phyloP scores from a whole-genome alignment of 2,329 filamentous ascomycete genomes.

The Fusarium torulosum region DNA sequence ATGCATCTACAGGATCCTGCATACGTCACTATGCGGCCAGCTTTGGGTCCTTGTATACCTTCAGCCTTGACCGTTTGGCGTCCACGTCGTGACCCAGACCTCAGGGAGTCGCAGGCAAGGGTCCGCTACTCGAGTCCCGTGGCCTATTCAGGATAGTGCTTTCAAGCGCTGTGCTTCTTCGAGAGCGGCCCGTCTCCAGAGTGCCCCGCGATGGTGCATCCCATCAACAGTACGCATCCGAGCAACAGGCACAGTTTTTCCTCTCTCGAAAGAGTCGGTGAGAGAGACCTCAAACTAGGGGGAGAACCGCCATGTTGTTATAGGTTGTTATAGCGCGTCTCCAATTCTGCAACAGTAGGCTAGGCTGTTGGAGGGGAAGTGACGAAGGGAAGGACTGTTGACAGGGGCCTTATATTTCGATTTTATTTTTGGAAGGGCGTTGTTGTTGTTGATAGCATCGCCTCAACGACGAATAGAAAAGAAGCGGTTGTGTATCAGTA shows the following conservation, averaged over 20 bases:
- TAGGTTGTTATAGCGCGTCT: conserved; percentile 35
- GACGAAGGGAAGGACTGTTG: conserved; percentile 42
- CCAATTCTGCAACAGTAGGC: conserved; percentile 32
- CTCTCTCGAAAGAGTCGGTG: conserved; percentile 45
- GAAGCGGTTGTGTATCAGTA: conserved; percentile 40
- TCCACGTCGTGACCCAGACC: conserved; percentile 40
- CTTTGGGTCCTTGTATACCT: conserved; percentile 33
- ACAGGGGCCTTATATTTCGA: conserved; percentile 44
- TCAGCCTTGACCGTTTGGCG: conserved; percentile 40
- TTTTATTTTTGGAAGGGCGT: conserved; percentile 37
- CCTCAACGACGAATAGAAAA: conserved; percentile 41
- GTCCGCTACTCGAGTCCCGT: conserved; percentile 20
- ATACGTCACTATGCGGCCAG: conserved; percentile 45
- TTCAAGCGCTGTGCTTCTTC: conserved; percentile 25
- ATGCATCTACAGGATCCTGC: conserved; percentile 36
- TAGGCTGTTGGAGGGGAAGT: conserved; percentile 29
- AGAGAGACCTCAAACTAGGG: conserved; percentile 23
- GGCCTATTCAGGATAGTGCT: conserved; percentile 12
- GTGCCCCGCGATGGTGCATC: conserved; percentile 37
- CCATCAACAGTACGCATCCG: conserved; percentile 41
- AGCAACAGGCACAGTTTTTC: conserved; percentile 40
- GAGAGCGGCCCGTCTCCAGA: conserved; percentile 38
- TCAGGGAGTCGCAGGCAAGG: conserved; percentile 34
- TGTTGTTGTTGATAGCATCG: conserved; percentile 38
- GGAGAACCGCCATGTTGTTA: conserved; percentile 30